Base-by-base conservation (phyloP, 805 yeast species). In the Starmerella asiatica region DNA sequence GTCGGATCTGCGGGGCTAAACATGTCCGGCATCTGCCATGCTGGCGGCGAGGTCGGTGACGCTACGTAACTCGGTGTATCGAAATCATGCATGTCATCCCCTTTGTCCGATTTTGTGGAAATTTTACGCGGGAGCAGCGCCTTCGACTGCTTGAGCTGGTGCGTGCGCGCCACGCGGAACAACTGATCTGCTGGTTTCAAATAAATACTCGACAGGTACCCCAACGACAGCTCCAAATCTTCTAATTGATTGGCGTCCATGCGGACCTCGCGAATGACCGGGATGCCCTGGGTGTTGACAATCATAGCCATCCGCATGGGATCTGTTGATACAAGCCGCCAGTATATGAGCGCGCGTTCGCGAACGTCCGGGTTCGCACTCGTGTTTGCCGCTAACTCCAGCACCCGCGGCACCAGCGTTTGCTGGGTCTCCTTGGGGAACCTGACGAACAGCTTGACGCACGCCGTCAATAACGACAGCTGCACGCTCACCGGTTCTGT, bases 271-370 rank as follows among this genome's bases (percentile, higher is more conserved):
- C 79, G 78, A 0, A 75, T 67, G 5, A 86, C 79, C 1, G 68
- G 59, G 0, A 94, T 93, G 17, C 73, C 42, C 3, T 64, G 62
- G 12, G 75, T 73, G 47, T 75, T 66, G 11, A 85, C 67, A n/a
- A 86, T 67, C 3, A 18, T 65, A 67, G 37, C 61, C 58, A 3
- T 74, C 63, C 2, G 65, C 60, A 16, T 64, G 64, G 28, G 65
- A 65, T 17, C 21, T 20, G 63, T 65, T 5, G 67, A 73, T 5
- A 86, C 59, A 21, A 86, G 59, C 42, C 94, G 67, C 91, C 93
- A 79, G 60, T 88, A 86, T 60, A 83, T 75, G 53, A 66, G 78
- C 0, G 88, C 95, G 29, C 94, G 62, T 48, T 83, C 93, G 45
- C 96, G 68, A 9, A 85, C 59, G 59, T 88, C 97, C 0, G 95